Conservation (phyloP, 345 rosid species). For the Sonneratia caseolaris region DNA sequence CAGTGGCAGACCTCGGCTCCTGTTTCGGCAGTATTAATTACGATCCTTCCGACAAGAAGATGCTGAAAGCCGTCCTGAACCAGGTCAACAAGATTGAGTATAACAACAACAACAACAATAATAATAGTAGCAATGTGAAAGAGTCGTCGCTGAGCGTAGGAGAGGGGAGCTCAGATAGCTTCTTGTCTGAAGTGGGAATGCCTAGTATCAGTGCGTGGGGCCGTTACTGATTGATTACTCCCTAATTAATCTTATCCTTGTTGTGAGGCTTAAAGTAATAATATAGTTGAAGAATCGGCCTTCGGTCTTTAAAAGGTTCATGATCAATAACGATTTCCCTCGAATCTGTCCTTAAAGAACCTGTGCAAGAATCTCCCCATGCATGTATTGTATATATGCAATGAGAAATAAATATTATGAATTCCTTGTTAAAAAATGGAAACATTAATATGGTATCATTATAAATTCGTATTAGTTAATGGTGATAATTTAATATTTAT, state of each 20-base stretch:
- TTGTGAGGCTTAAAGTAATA: neutral
- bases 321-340: too few relatives aligned
- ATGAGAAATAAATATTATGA: too few relatives aligned
- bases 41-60: conserved; percentile 23
- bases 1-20: conserved; percentile 2
- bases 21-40: conserved; percentile 13
- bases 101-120: conserved; percentile 1
- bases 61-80: conserved; percentile 28
- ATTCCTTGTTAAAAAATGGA: too few relatives aligned
- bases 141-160: conserved; percentile 24
- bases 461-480: too few relatives aligned
- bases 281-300: too few relatives aligned
- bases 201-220: conserved; percentile 7
- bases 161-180: conserved; percentile 22
- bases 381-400: too few relatives aligned
- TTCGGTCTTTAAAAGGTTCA: neutral
- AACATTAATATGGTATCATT: too few relatives aligned
- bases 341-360: too few relatives aligned
- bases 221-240: conserved; percentile 6
- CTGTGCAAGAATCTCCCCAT: too few relatives aligned
- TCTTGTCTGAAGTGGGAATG: conserved; percentile 16
- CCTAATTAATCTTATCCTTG: too few relatives aligned
- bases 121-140: conserved; percentile 4
- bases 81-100: conserved; percentile 28
- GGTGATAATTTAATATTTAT: too few relatives aligned